phyloP scores from a whole-genome alignment of 1,139 yeast genomes.

The Yamadazyma buinensis region DNA sequence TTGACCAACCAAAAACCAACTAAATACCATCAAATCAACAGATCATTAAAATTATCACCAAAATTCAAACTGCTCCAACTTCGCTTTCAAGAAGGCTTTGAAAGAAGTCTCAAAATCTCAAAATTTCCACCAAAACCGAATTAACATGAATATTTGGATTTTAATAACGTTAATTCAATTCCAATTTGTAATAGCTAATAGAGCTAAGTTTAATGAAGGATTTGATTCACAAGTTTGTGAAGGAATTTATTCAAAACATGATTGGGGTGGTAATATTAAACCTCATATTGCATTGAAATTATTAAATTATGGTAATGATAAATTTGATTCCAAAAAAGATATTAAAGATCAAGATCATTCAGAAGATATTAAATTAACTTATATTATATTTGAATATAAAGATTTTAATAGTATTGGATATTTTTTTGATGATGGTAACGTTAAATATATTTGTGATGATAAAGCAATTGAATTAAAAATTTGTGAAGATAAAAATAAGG shows the following conservation, averaged over 20 bases:
- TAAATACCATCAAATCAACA: too few relatives aligned
- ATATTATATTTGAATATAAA: slow-evolving; percentile 78
- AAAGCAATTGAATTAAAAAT: slow-evolving; percentile 51
- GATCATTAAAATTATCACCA: too few relatives aligned
- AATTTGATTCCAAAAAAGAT: slow-evolving; percentile 24
- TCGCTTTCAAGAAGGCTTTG: too few relatives aligned
- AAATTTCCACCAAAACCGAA: too few relatives aligned
- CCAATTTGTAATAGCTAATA: slow-evolving; percentile 39
- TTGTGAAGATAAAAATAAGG: slow-evolving; percentile 55
- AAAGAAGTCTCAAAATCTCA: not conserved
- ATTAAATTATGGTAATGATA: slow-evolving; percentile 27
- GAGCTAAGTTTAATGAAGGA: slow-evolving; percentile 43
- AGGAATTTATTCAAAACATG: slow-evolving; percentile 84
- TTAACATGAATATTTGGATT: not conserved
- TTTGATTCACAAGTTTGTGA: slow-evolving; percentile 66
- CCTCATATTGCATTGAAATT: slow-evolving; percentile 61
- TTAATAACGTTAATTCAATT: not conserved
- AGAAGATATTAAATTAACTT: slow-evolving; percentile 48
- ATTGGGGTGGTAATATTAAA: slow-evolving; percentile 76
- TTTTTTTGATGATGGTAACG: slow-evolving; percentile 24
- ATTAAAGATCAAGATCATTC: slow-evolving; percentile 16
- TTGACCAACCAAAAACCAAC: too few relatives aligned
- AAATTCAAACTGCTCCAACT: too few relatives aligned
- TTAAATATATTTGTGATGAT: slow-evolving; percentile 72
- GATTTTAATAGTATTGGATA: slow-evolving; percentile 72